Base-by-base conservation (phyloP, 495 filamentous ascomycete genomes). In the Aspergillus incahuasiensis region DNA sequence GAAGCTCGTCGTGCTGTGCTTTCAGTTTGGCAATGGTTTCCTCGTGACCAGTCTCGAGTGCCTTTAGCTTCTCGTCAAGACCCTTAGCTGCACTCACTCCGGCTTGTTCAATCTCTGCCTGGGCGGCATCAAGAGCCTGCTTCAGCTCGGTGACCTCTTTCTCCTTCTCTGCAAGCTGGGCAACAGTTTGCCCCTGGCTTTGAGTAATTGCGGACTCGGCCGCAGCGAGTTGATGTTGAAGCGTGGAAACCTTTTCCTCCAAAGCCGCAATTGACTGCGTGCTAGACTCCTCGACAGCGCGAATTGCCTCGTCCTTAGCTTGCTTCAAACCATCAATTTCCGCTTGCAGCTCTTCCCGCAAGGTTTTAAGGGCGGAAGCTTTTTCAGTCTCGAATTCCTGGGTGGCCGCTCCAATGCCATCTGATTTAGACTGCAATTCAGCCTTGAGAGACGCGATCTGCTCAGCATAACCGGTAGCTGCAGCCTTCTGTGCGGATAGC, bases 291-390 rank as follows among this genome's bases (percentile, higher is more conserved):
- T 79, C 76, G n/a, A 74, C 70, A 16, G 69, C 71, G 11, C 61
- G 62, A 30, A 75, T 64, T 38, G 73, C 75, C 41, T 75, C 61
- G 24, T 76, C 64, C 56, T 77, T 79, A 32, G 71, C 60, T 21
- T 67, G 53, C 20, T 59, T 63, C 15, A 78, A 50, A 44, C 71
- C 73, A 30, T 73, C 63, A 39, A 77, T 66, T 50, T 80, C 76
- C 6, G 74, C 74, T 45, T 73, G 70, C 28, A 78, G 59, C 46
- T 78, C 75, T 7, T 65, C 65, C 11, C 65, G 55, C 18, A 78
- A 61, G 18, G 57, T 57, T 3, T 79, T 71, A 25, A 80, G 57
- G 22, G 69, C 65, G 42, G 64, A 28, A 2, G 68, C 69, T 38
- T 78, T 75, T 20, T 78, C 72, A 41, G 75, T 71, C 18, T 72